Conservation (phyloP, 352 stramenopile species). For the Pythium rhizo-oryzae region DNA sequence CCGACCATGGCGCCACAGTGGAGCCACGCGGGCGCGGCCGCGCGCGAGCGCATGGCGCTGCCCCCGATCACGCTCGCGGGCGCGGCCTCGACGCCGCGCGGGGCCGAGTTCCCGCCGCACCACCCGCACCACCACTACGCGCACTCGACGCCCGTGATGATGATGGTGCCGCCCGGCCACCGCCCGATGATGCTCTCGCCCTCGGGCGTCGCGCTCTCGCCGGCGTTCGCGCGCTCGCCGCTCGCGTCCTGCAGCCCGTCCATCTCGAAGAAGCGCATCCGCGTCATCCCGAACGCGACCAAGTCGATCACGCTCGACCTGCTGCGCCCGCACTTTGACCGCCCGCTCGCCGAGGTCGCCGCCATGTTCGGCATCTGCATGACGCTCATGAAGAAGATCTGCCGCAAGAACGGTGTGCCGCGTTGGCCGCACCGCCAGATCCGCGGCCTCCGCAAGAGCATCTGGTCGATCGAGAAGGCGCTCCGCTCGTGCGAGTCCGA, state of each 20-base stretch:
- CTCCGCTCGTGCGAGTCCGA: slow-evolving; percentile 69
- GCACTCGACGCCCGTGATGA: slow-evolving; percentile 30
- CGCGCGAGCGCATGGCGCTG: slow-evolving; percentile 60
- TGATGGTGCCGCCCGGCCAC: slow-evolving; percentile 26
- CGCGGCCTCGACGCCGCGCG: slow-evolving; percentile 9
- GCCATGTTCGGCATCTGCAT: slow-evolving; percentile 82
- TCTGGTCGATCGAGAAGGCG: slow-evolving; percentile 81
- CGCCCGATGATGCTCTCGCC: slow-evolving; percentile 33
- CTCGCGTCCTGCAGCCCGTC: slow-evolving; percentile 27
- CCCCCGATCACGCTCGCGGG: slow-evolving; percentile 43
- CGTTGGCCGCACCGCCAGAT: slow-evolving; percentile 81
- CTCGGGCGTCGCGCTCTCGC: slow-evolving; percentile 20
- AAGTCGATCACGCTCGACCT: slow-evolving; percentile 78
- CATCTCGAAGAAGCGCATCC: slow-evolving; percentile 70
- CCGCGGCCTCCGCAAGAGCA: slow-evolving; percentile 71
- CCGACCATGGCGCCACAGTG: slow-evolving; percentile 16
- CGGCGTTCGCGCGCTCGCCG: slow-evolving; percentile 16
- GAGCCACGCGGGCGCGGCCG: slow-evolving; percentile 15
- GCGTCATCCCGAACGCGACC: slow-evolving; percentile 72
- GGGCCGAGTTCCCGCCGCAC: slow-evolving; percentile 4
- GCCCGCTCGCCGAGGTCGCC: slow-evolving; percentile 70
- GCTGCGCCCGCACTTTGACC: slow-evolving; percentile 76
- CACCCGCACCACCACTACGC: slow-evolving; percentile 14
- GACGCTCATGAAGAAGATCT: slow-evolving; percentile 88
- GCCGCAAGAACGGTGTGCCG: slow-evolving; percentile 73